Conservation (phyloP, 2,329 filamentous ascomycete species). For the Furcasterigmium furcatum region DNA sequence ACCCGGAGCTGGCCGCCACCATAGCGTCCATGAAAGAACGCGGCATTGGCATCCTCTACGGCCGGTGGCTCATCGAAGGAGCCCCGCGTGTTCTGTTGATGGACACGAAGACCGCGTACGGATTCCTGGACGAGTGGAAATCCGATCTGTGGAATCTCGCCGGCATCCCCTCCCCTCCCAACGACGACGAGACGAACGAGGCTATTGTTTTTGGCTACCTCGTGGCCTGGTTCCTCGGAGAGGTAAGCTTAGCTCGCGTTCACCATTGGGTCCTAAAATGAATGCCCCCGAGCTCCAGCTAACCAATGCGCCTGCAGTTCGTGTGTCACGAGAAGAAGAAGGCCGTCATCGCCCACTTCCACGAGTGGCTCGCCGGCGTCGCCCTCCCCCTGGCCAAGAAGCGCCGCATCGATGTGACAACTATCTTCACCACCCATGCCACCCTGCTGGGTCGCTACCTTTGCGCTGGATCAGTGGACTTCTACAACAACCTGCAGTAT, state of each 20-base stretch:
- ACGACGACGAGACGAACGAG: constrained; percentile 94
- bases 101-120: constrained; percentile 90
- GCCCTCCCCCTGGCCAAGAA: constrained; percentile 89
- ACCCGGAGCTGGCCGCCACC: constrained; percentile 73
- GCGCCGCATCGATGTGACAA: constrained; percentile 92
- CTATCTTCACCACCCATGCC: constrained; percentile 97
- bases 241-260: constrained; percentile 55
- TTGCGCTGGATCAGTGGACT: constrained; percentile 95
- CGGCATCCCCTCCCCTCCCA: constrained; percentile 88
- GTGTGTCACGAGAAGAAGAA: constrained; percentile 88
- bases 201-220: constrained; percentile 96
- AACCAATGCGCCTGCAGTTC: constrained; percentile 56
- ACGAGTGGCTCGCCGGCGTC: constrained; percentile 97
- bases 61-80: constrained; percentile 95
- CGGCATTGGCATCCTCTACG: constrained; percentile 86
- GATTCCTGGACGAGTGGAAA: constrained; percentile 95
- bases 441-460: constrained; percentile 94
- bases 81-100: constrained; percentile 91
- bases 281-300: constrained; percentile 1
- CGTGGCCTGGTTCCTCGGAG: constrained; percentile 96
- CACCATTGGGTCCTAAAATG: background rate
- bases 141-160: constrained; percentile 89
- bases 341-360: constrained; percentile 96
- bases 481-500: constrained; percentile 97
- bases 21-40: constrained; percentile 92